Evolutionary conservation across 176 grass and related monocot genomes (phyloP).

Genomic region (Ampelocalamus luodianensis): DNA sequence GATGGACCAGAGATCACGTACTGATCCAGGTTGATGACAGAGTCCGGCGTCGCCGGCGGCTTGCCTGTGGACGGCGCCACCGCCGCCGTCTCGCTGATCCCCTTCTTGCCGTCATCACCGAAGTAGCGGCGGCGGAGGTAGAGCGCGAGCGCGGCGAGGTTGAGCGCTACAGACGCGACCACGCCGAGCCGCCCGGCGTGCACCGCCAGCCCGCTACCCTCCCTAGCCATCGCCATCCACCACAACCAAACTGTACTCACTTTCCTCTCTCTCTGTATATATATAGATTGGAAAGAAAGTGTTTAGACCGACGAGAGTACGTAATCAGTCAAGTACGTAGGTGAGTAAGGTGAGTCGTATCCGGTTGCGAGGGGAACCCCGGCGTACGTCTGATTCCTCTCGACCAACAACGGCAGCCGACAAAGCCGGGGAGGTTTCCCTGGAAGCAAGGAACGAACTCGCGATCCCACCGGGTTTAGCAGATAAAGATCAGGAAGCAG

Average conservation of each 20-base stretch:
- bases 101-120: not conserved
- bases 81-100: not conserved
- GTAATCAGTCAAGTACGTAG: too few species aligned
- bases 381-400: not conserved
- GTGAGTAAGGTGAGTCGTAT: too few species aligned
- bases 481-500: too few species aligned
- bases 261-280: too few species aligned
- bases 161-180: conserved; percentile 36
- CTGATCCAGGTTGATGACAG: conserved; percentile 65
- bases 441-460: too few species aligned
- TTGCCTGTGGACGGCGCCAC: conserved; percentile 32
- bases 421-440: too few species aligned
- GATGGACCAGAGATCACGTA: conserved; percentile 42
- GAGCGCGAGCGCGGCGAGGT: conserved; percentile 26
- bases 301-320: too few species aligned
- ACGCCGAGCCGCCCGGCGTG: conserved; percentile 31
- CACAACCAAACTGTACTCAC: not conserved
- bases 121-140: conserved; percentile 36
- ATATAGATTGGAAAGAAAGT: too few species aligned
- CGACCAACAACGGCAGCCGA: too few species aligned
- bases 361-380: too few species aligned
- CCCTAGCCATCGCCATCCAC: conserved; percentile 13
- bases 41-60: conserved; percentile 24
- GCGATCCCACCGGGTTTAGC: too few species aligned
- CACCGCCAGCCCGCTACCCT: not conserved